Evolutionary conservation across 2,329 filamentous ascomycete species (phyloP), one percentile per base, ranked within the genome.

Genomic region (Penicillium sp.): DNA sequence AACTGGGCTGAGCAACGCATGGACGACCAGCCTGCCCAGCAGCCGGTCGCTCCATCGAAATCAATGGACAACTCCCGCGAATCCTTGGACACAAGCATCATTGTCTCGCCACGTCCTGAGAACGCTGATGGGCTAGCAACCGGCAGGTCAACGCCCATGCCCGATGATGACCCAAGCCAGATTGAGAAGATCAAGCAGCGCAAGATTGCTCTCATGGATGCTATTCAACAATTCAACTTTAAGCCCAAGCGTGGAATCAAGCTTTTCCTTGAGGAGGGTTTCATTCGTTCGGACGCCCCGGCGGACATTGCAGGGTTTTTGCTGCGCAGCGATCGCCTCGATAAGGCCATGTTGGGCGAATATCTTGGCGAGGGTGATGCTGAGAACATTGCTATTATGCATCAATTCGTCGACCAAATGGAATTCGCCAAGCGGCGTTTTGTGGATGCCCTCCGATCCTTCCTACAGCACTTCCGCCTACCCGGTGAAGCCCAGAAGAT

Each of bases 401-500:
- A 98, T 65, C 87, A 89, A 4, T 98, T 98, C 65, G 91, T 98
- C 9, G 91, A 98, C 56, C 71, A 76, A 14, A 96, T 98, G 89
- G 87, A 97, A 32, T 98, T 98, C 54, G 78, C 80, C 7, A 90
- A 90, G 64, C 87, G 84, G 39, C 83, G 90, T 2, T 98, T 98
- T 56, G 91, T 96, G 5, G 91, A 96, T 65, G 85, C 93, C 10
- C 71, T 98, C 17, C 82, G 93, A 25, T 83, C 88, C 43, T 98
- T 98, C 58, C 72, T 98, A 9, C 93, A 98, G 64, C 86, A 88
- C 18, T 98, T 98, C 73, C 85, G 93, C 48, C 73, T 98, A 10
- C 93, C 93, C 0, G 93, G 93, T 45, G 93, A 98, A 67, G 90
- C 90, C 0, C 93, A 98, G 63, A 98, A 98, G 72, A 98, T 98